A percentile compares a stretch with the other conserved stretches of the same genome.
phyloP scores from a whole-genome alignment of 2,329 filamentous ascomycete species.

The Fusarium sp. region DNA sequence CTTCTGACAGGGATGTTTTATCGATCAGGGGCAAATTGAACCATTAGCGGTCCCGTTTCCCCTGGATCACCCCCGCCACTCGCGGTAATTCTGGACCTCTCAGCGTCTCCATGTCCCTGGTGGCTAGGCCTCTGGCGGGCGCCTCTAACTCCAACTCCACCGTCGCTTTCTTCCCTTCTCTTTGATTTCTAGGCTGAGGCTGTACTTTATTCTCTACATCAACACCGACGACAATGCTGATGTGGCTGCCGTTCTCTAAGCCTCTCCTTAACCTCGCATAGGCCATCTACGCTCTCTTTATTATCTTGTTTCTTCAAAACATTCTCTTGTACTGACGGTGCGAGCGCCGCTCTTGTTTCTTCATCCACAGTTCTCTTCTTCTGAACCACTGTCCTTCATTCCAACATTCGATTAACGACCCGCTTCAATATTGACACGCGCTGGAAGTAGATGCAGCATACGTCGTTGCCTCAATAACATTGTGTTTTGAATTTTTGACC shows the following conservation, averaged over 20 bases:
- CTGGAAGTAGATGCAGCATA: constrained; percentile 1
- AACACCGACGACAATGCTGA: neutral
- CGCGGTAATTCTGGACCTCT: constrained; percentile 15
- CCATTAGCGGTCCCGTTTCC: constrained; percentile 32
- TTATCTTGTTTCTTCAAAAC: neutral
- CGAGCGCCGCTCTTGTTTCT: constrained; percentile 28
- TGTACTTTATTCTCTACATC: constrained; percentile 6
- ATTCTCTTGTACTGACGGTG: constrained; percentile 19
- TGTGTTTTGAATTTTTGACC: neutral
- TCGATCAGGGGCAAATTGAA: constrained; percentile 32
- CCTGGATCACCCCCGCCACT: constrained; percentile 29
- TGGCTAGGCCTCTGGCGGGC: neutral
- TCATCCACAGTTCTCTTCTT: neutral
- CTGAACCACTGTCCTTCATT: constrained; percentile 13
- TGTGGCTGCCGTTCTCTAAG: constrained; percentile 28
- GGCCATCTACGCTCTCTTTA: constrained; percentile 17
- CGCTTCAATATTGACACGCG: neutral
- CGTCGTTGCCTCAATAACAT: constrained; percentile 7
- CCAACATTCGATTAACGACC: constrained; percentile 11
- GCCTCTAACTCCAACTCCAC: neutral
- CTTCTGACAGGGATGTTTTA: constrained; percentile 3
- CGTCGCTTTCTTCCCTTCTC: constrained; percentile 4
- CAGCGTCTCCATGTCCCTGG: neutral
- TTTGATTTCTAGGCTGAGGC: constrained; percentile 5
- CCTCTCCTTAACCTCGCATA: constrained; percentile 4